Conservation (phyloP, 2,329 filamentous ascomycete genomes). For the Trichocomaceae sp. region DNA sequence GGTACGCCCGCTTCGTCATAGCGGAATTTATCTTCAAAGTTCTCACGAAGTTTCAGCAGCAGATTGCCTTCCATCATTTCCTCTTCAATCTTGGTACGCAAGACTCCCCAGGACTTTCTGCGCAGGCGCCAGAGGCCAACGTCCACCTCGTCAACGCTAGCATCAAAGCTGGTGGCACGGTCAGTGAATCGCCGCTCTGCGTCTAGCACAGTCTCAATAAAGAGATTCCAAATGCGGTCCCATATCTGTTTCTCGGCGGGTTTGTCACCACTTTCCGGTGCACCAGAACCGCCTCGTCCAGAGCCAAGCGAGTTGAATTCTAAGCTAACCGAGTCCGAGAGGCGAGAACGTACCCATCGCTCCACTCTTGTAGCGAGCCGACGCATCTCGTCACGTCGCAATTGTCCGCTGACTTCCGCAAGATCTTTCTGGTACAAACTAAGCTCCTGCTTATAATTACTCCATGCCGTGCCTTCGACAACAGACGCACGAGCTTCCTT, state of each 20-base stretch:
- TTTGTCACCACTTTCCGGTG: constrained; percentile 70
- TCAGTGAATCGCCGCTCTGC: constrained; percentile 81
- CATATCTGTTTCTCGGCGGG: constrained; percentile 79
- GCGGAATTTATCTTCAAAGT: constrained; percentile 98
- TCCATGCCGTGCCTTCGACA: constrained; percentile 79
- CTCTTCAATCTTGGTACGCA: constrained; percentile 87
- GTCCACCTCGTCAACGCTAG: constrained; percentile 82
- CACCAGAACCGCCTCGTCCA: constrained; percentile 73
- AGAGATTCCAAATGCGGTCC: constrained; percentile 90
- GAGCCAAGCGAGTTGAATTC: constrained; percentile 96
- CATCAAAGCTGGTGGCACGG: constrained; percentile 87
- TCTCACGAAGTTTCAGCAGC: constrained; percentile 88
- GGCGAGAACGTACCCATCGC: constrained; percentile 81
- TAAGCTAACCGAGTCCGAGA: constrained; percentile 79
- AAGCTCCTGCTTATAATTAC: constrained; percentile 74
- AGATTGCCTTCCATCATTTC: constrained; percentile 98
- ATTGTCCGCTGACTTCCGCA: constrained; percentile 73
- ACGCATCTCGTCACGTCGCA: constrained; percentile 94
- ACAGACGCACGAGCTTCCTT: constrained; percentile 65
- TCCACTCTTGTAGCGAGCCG: constrained; percentile 84
- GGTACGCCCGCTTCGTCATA: constrained; percentile 94
- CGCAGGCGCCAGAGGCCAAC: constrained; percentile 87
- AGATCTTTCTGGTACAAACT: constrained; percentile 81
- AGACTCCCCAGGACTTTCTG: constrained; percentile 87
- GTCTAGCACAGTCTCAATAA: constrained; percentile 73